phyloP scores from a whole-genome alignment of 176 grass and related monocot genomes.

The Zoysia japonica region DNA sequence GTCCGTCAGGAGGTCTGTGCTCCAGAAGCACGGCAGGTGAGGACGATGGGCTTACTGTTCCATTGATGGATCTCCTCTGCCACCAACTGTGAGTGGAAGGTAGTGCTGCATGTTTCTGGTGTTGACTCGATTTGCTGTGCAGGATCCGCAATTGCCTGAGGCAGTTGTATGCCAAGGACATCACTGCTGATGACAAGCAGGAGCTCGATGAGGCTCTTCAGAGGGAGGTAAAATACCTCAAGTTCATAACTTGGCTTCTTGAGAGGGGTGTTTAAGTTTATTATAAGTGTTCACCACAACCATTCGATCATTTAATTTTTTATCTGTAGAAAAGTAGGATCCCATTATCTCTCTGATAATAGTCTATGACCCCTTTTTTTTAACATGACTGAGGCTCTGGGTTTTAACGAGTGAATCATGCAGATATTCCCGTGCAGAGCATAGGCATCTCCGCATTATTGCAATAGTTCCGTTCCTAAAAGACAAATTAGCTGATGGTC shows the following conservation, averaged over 20 bases:
- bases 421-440: not conserved
- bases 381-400: not conserved
- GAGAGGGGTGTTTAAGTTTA: not conserved
- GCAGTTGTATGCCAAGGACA: constrained; percentile 86
- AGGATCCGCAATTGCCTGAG: constrained; percentile 87
- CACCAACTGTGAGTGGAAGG: not conserved
- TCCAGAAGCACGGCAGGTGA: constrained; percentile 89
- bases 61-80: not conserved
- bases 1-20: constrained; percentile 84
- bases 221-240: constrained; percentile 71
- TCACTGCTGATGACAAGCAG: constrained; percentile 90
- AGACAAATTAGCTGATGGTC: not conserved
- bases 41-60: not conserved
- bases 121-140: constrained; percentile 37
- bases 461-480: not conserved
- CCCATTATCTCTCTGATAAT: not conserved
- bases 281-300: constrained; percentile 12
- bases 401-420: constrained; percentile 10
- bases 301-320: constrained; percentile 2
- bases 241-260: not conserved
- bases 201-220: constrained; percentile 97
- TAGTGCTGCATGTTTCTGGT: constrained; percentile 15
- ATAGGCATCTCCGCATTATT: constrained; percentile 10
- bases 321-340: not conserved
- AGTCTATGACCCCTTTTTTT: not conserved